Evolutionary conservation across 2,329 filamentous ascomycete genomes (phyloP).

Genomic region (Spiromastix sp.): DNA sequence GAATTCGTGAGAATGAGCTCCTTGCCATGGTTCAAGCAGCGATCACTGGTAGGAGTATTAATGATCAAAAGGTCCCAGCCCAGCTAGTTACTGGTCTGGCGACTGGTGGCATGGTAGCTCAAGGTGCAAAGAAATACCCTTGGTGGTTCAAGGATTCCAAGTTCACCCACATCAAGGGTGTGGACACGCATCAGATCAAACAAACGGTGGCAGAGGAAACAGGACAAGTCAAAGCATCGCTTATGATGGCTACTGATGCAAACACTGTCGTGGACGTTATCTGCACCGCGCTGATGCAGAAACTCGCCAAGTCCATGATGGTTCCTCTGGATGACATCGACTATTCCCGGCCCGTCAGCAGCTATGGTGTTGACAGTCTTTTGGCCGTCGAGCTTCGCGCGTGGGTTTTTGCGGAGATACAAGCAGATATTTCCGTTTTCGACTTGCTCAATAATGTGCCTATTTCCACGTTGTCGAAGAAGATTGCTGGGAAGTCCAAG

Average conservation of each 20-base stretch:
- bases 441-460: constrained; percentile 10
- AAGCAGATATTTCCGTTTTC: constrained; percentile 13
- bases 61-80: constrained; percentile 2
- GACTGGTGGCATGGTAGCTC: neutral
- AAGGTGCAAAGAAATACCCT: neutral
- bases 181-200: neutral
- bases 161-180: neutral
- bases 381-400: constrained; percentile 14
- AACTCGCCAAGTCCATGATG: constrained; percentile 24
- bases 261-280: constrained; percentile 14
- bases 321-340: constrained; percentile 23
- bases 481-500: constrained; percentile 7
- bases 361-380: constrained; percentile 23
- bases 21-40: constrained; percentile 14
- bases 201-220: neutral
- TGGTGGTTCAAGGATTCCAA: neutral
- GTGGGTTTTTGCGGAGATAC: constrained; percentile 8
- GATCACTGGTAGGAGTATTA: constrained; percentile 11
- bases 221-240: constrained; percentile 5
- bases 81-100: constrained; percentile 6
- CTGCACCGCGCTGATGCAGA: constrained; percentile 16
- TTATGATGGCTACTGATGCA: constrained; percentile 9
- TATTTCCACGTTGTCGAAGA: constrained; percentile 6
- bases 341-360: constrained; percentile 17
- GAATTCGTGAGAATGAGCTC: constrained; percentile 14